Percentiles rank a stretch among this genome's conserved stretches.
phyloP scores from a whole-genome alignment of 176 grass and related monocot species.

The maize (Zea mays) region DNA sequence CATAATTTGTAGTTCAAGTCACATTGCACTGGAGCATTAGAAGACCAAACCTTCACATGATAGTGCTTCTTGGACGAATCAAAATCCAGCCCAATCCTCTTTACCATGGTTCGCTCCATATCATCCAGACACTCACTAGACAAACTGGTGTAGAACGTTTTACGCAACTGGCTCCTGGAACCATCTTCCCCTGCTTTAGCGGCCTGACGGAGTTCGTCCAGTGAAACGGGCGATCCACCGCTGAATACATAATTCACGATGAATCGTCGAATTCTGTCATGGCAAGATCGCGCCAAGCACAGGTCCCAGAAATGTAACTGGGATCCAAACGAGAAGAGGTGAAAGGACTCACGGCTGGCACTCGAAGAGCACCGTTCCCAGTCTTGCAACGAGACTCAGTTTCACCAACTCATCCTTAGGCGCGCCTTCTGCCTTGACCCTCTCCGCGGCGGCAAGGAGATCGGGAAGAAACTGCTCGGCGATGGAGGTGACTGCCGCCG shows the following conservation, averaged over 20 bases:
- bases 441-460: constrained; percentile 35
- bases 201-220: constrained; percentile 34
- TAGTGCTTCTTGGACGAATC: constrained; percentile 44
- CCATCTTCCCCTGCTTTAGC: constrained; percentile 40
- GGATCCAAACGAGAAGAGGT: not conserved
- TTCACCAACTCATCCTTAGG: constrained; percentile 24
- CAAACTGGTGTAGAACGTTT: constrained; percentile 40
- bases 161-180: constrained; percentile 35
- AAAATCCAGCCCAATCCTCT: constrained; percentile 34
- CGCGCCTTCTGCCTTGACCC: constrained; percentile 6
- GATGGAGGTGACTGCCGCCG: not conserved
- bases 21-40: constrained; percentile 1
- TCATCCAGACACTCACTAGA: constrained; percentile 32
- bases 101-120: constrained; percentile 23
- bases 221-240: constrained; percentile 2
- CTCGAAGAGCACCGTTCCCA: constrained; percentile 45
- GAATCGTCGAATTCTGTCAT: not conserved
- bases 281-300: not conserved
- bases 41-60: constrained; percentile 39
- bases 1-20: not conserved
- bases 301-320: not conserved
- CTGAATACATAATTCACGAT: constrained; percentile 9
- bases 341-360: constrained; percentile 34
- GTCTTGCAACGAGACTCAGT: constrained; percentile 34
- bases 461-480: constrained; percentile 28